Conservation (phyloP, 345 rosid genomes). For the Gynandropsis gynandra region DNA sequence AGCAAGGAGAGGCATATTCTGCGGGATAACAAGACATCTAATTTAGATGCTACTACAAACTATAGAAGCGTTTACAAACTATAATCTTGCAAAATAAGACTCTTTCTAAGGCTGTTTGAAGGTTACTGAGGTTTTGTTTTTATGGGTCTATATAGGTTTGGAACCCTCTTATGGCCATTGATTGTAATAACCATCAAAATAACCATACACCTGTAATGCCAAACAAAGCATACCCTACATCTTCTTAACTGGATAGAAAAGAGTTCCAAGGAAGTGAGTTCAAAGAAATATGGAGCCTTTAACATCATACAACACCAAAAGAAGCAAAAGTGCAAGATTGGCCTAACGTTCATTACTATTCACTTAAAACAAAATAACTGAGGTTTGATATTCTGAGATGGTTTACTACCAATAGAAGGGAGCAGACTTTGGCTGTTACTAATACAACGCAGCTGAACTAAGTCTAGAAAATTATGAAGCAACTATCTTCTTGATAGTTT, state of each 20-base stretch:
- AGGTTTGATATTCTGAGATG: constrained; percentile 12
- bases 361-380: constrained; percentile 3
- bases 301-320: constrained; percentile 17
- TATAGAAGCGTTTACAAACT: too few relatives aligned
- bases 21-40: too few relatives aligned
- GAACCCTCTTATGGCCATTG: too few relatives aligned
- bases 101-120: too few relatives aligned
- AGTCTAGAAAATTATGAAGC: background rate
- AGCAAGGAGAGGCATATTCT: too few relatives aligned
- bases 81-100: too few relatives aligned
- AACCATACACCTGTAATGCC: constrained; percentile 19
- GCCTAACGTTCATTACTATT: too few relatives aligned
- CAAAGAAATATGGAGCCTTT: constrained; percentile 3
- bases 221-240: constrained; percentile 18
- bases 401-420: constrained; percentile 9
- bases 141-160: too few relatives aligned
- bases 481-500: constrained; percentile 3
- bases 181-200: constrained; percentile 14
- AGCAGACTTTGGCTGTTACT: constrained; percentile 3
- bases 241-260: constrained; percentile 18
- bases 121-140: too few relatives aligned
- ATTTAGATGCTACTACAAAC: too few relatives aligned
- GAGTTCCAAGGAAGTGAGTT: constrained; percentile 9
- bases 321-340: background rate
- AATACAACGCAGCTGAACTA: constrained; percentile 2